Evolutionary conservation across 495 filamentous ascomycete species (phyloP).

Genomic region (Tuber calosporum): DNA sequence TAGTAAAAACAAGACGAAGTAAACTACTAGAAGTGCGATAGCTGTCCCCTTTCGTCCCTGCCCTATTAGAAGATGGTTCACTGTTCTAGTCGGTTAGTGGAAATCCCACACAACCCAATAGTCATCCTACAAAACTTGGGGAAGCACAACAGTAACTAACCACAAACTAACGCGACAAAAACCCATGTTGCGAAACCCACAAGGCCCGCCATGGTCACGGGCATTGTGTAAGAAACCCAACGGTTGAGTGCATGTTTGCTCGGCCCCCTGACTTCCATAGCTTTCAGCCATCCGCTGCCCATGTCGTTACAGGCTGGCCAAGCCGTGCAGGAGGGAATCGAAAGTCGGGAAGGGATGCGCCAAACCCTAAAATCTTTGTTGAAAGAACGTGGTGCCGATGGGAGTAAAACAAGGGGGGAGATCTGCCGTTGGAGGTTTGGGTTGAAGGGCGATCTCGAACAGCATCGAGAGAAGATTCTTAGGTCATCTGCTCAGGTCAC

Average conservation of each 20-base stretch:
- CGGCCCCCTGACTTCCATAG: conserved; percentile 18
- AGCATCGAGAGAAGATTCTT: background rate
- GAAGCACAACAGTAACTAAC: conserved; percentile 21
- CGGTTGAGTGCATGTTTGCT: conserved; percentile 36
- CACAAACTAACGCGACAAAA: conserved; percentile 50
- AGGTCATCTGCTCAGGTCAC: background rate
- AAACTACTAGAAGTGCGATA: conserved; percentile 61
- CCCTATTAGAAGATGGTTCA: conserved; percentile 29
- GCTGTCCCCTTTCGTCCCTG: conserved; percentile 52
- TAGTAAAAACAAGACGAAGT: conserved; percentile 60
- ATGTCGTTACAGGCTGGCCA: conserved; percentile 1
- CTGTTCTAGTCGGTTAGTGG: conserved; percentile 26
- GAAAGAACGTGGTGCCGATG: background rate
- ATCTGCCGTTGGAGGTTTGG: background rate
- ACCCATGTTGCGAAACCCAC: conserved; percentile 59
- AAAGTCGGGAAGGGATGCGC: background rate
- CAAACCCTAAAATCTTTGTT: background rate
- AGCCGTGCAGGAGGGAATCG: background rate
- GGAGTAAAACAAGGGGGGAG: background rate
- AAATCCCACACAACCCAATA: background rate
- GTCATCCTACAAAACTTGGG: background rate
- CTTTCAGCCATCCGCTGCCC: background rate
- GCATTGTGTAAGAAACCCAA: conserved; percentile 47
- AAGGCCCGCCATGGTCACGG: conserved; percentile 52
- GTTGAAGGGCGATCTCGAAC: background rate